Evolutionary conservation across 2,329 filamentous ascomycete species (phyloP).

Genomic region (Neospermospora avenae): DNA sequence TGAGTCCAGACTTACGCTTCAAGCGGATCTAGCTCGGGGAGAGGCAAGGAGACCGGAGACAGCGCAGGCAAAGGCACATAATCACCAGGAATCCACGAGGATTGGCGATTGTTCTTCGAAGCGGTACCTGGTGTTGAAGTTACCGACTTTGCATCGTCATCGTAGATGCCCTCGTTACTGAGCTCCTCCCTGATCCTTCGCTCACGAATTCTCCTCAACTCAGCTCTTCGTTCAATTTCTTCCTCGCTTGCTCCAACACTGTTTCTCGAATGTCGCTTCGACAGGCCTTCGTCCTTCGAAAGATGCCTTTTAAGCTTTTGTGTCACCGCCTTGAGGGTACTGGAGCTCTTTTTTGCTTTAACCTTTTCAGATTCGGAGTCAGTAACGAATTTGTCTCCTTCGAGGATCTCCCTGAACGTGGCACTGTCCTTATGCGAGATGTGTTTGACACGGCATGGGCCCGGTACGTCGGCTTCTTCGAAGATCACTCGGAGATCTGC

Average conservation of each 20-base stretch:
- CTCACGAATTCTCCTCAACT: conserved; percentile 52
- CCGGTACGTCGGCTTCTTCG: conserved; percentile 15
- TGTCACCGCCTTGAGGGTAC: conserved; percentile 45
- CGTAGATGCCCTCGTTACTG: conserved; percentile 43
- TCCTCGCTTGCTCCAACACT: conserved; percentile 48
- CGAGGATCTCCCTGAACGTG: conserved; percentile 14
- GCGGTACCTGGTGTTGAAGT: conserved; percentile 14
- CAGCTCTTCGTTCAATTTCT: conserved; percentile 52
- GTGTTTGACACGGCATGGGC: not conserved
- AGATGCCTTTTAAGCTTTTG: conserved; percentile 39
- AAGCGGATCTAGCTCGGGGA: conserved; percentile 5
- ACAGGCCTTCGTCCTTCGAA: conserved; percentile 42
- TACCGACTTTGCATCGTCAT: conserved; percentile 36
- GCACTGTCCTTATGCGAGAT: conserved; percentile 10
- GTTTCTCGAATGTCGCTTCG: conserved; percentile 40
- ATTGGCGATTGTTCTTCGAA: conserved; percentile 4
- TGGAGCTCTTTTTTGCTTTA: conserved; percentile 40
- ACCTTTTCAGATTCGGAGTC: conserved; percentile 39
- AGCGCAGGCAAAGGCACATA: conserved; percentile 13
- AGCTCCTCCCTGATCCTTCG: conserved; percentile 58
- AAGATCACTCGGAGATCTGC: conserved; percentile 30
- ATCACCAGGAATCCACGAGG: conserved; percentile 17
- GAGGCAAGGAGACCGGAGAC: conserved; percentile 7
- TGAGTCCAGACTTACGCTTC: not conserved
- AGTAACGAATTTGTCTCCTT: conserved; percentile 20